These are phyloP conservation scores for Phialophora macrospora DNA, from an alignment of 2,329 filamentous ascomycete species.

Conservation along the genomic window DNA sequence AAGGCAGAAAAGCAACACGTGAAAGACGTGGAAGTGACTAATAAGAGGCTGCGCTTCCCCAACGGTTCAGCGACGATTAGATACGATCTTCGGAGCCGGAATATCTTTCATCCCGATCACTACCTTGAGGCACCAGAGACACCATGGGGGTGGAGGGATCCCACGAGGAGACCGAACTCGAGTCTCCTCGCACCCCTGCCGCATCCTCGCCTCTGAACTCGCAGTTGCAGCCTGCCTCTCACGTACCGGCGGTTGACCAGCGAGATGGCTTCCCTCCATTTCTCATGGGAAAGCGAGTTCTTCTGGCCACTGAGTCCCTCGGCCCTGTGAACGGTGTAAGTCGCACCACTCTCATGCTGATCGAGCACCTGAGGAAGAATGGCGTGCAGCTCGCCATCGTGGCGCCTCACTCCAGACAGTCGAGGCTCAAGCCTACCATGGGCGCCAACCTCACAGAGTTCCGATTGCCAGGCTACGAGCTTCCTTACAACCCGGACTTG, in stretches of 20 bases:
- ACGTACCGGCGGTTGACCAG: neutral
- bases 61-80: constrained; percentile 5
- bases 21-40: neutral
- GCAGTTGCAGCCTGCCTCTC: neutral
- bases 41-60: neutral
- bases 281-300: constrained; percentile 65
- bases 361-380: constrained; percentile 68
- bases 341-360: constrained; percentile 70
- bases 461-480: constrained; percentile 66
- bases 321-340: constrained; percentile 76
- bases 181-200: neutral
- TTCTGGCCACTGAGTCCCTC: constrained; percentile 73
- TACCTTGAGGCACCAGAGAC: no score
- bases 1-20: constrained; percentile 6
- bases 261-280: constrained; percentile 48
- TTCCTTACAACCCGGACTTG: constrained; percentile 73
- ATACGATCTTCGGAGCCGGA: neutral
- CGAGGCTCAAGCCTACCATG: constrained; percentile 53
- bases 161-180: neutral
- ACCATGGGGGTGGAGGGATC: neutral
- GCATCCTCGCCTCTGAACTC: neutral
- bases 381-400: constrained; percentile 70
- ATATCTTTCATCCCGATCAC: neutral
- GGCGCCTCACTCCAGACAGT: constrained; percentile 63
- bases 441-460: constrained; percentile 53